phyloP scores from a whole-genome alignment of 2,329 filamentous ascomycete species.

The Fusarium incarnatum region DNA sequence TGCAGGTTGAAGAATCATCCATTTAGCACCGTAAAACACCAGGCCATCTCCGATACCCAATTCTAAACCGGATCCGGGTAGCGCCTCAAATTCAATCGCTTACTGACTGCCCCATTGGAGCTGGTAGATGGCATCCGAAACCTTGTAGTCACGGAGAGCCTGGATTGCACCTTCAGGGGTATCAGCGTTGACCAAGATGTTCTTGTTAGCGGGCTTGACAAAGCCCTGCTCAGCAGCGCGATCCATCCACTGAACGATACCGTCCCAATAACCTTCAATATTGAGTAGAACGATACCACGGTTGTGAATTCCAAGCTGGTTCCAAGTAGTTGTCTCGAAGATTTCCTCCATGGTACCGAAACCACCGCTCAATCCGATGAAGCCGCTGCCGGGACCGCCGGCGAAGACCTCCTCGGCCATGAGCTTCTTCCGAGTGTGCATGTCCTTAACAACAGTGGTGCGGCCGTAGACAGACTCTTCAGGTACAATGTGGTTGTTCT shows the following conservation, averaged over 20 bases:
- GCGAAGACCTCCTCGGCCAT: conserved; percentile 91
- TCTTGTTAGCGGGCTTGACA: conserved; percentile 74
- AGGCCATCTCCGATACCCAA: conserved; percentile 16
- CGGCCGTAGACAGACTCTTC: conserved; percentile 77
- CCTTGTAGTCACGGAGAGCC: conserved; percentile 78
- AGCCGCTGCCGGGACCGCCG: conserved; percentile 85
- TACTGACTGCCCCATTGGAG: conserved; percentile 82
- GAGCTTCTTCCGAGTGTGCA: conserved; percentile 94
- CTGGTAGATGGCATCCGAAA: conserved; percentile 79
- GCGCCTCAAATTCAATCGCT: conserved; percentile 25
- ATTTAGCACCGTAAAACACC: conserved; percentile 37
- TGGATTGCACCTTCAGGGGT: conserved; percentile 78
- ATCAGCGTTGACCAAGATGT: conserved; percentile 82
- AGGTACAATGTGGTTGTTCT: conserved; percentile 67
- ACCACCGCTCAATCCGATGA: conserved; percentile 88
- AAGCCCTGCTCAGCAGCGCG: conserved; percentile 82
- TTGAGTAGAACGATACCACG: conserved; percentile 85
- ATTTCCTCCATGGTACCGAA: conserved; percentile 98
- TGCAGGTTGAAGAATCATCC: conserved; percentile 18
- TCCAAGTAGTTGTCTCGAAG: conserved; percentile 93
- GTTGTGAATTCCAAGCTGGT: conserved; percentile 92
- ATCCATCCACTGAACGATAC: conserved; percentile 83
- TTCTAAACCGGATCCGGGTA: conserved; percentile 15
- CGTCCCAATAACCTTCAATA: conserved; percentile 92
- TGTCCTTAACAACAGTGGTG: conserved; percentile 91